A percentile compares a stretch with the other conserved stretches of the same genome.
These are phyloP conservation scores for Alternaria arborescens DNA, from an alignment of 2,329 filamentous ascomycete genomes.

Conservation along the genomic window DNA sequence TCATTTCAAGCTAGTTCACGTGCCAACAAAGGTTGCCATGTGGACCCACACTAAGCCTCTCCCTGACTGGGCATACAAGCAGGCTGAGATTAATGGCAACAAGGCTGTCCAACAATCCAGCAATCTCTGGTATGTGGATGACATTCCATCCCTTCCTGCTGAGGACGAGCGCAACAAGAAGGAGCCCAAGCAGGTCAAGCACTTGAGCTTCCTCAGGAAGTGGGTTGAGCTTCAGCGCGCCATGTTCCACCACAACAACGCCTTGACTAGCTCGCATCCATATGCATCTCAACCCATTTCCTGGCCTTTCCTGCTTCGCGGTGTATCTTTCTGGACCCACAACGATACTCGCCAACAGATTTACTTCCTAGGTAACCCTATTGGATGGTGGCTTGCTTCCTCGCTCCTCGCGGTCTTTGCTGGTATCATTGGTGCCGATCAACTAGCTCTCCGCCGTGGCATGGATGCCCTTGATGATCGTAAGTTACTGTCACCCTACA, in stretches of 20 bases:
- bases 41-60: slow-evolving; percentile 96
- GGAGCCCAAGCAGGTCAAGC: slow-evolving; percentile 80
- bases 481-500: slow-evolving; percentile 62
- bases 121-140: slow-evolving; percentile 94
- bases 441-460: slow-evolving; percentile 89
- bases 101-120: slow-evolving; percentile 90
- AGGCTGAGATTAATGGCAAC: slow-evolving; percentile 99
- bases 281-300: slow-evolving; percentile 95
- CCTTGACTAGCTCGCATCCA: slow-evolving; percentile 94
- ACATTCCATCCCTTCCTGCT: slow-evolving; percentile 78
- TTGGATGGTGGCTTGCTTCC: slow-evolving; percentile 97
- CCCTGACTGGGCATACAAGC: slow-evolving; percentile 97
- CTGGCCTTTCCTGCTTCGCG: slow-evolving; percentile 96
- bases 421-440: slow-evolving; percentile 90
- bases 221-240: slow-evolving; percentile 96
- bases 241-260: slow-evolving; percentile 99
- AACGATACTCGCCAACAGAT: slow-evolving; percentile 95
- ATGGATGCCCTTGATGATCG: slow-evolving; percentile 92
- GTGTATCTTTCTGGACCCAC: slow-evolving; percentile 99
- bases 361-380: slow-evolving; percentile 95
- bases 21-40: slow-evolving; percentile 96
- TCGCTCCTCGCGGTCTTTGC: slow-evolving; percentile 91
- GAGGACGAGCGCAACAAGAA: slow-evolving; percentile 79
- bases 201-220: slow-evolving; percentile 87
- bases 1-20: slow-evolving; percentile 95